Base-by-base conservation (phyloP, 345 rosid genomes). In the Streptanthus diversifolius region DNA sequence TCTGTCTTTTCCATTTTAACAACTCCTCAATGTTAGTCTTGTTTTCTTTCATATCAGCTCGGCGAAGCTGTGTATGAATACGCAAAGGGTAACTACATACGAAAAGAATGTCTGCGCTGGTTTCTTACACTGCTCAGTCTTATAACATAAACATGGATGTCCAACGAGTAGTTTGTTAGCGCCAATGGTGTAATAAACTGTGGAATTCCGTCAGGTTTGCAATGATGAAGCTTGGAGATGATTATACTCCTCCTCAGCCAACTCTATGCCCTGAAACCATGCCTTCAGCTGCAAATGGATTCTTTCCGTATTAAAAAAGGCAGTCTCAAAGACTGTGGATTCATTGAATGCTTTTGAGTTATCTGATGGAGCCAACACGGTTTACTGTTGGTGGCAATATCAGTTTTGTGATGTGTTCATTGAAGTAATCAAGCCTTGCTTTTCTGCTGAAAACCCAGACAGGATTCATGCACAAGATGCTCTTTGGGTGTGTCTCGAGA, bases 141-240 rank as follows among this genome's bases (percentile, higher is more conserved):
- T 95, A 90, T 80, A 92, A 75, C 72, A 88, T 92, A 48, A 92
- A 92, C 85, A 80, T 92, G 85, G 96, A 92, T 70, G 82, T 92
- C 41, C 87, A 74, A 78, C 80, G 96, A 80, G 98, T 92, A 40
- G 89, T 89, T 73, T 89, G 96, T 19, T 89, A 92, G 80, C 93
- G 92, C 10, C 93, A 89, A 52, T 92, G 96, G 98, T 92, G 98
- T 78, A 92, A 92, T 78, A 92, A 92, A 67, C 64, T 92, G 45
- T 90, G 96, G 96, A 90, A 92, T 73, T 96, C 96, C 4, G 92
- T 90, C 61, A 87, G 92, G 33, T 92, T 88, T 78, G 95, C 96
- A 12, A 86, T 89, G 92, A 83, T 84, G 82, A 89, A 86, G 72
- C 96, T 92, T 71, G 89, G 88, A 5, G 82, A 81, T 61, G 81